A percentile compares a stretch with the other conserved stretches of the same genome.
Evolutionary conservation across 176 grass and related monocot genomes (phyloP).

Genomic region (Echinochloa phyllopogon): DNA sequence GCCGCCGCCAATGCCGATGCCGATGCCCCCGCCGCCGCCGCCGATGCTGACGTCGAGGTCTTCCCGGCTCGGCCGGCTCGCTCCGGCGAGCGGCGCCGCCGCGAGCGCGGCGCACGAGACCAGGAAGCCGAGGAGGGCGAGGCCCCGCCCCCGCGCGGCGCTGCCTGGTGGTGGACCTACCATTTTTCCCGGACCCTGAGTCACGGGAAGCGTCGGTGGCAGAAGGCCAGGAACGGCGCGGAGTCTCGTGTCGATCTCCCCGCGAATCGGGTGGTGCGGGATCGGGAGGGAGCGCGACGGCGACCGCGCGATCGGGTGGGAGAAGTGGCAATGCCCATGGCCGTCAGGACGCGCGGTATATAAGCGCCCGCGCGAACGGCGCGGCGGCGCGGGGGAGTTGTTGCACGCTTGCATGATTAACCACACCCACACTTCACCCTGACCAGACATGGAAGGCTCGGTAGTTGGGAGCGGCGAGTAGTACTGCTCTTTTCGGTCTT

Average conservation of each 20-base stretch:
- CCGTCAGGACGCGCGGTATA: slow-evolving; percentile 4
- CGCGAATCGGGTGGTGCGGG: neutral
- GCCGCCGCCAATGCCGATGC: neutral
- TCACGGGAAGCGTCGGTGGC: slow-evolving; percentile 12
- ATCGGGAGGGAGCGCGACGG: neutral
- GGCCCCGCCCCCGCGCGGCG: slow-evolving; percentile 11
- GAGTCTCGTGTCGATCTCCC: neutral
- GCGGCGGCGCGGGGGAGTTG: neutral
- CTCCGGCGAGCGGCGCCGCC: slow-evolving; percentile 17
- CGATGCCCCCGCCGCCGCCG: slow-evolving; percentile 29
- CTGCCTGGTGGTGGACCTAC: neutral
- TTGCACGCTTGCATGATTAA: neutral
- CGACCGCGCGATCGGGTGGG: neutral
- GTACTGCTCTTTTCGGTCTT: neutral
- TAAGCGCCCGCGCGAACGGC: slow-evolving; percentile 26
- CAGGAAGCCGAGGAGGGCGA: slow-evolving; percentile 40
- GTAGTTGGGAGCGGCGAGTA: neutral
- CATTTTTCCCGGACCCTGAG: slow-evolving; percentile 29
- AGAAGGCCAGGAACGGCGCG: slow-evolving; percentile 4
- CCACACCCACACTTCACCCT: neutral
- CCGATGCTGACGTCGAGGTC: slow-evolving; percentile 37
- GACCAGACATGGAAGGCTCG: neutral
- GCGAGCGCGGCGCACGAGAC: slow-evolving; percentile 36
- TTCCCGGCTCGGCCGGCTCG: slow-evolving; percentile 16
- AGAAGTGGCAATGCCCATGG: neutral